phyloP scores from a whole-genome alignment of 169 alveolate genomes.

The Plasmodium berghei region DNA sequence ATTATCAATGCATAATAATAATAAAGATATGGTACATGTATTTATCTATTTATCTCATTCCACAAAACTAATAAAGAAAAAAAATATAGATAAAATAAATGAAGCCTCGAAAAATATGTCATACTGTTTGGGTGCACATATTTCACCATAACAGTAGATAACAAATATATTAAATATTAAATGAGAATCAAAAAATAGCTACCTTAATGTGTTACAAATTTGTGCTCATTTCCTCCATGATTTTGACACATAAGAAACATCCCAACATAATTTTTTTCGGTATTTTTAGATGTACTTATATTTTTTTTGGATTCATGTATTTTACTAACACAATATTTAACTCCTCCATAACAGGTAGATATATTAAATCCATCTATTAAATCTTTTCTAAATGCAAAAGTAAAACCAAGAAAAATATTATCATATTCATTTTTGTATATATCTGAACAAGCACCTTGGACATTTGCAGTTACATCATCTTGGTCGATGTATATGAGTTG shows the following conservation, averaged over 20 bases:
- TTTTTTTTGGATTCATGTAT: background rate
- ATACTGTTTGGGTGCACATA: too few species aligned
- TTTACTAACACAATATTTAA: constrained; percentile 28
- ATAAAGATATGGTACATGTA: too few species aligned
- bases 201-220: constrained; percentile 23
- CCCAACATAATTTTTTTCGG: constrained; percentile 12
- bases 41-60: too few species aligned
- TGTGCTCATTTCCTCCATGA: constrained; percentile 20
- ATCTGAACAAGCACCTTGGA: constrained; percentile 55
- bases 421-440: constrained; percentile 41
- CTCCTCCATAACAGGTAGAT: constrained; percentile 14
- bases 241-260: constrained; percentile 46
- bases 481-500: constrained; percentile 46
- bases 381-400: constrained; percentile 36
- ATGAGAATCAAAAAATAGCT: background rate
- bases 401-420: constrained; percentile 52
- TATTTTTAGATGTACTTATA: background rate
- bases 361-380: constrained; percentile 9
- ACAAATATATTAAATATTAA: too few species aligned
- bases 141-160: too few species aligned
- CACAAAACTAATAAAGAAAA: too few species aligned
- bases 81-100: too few species aligned
- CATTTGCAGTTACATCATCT: constrained; percentile 3
- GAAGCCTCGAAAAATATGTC: too few species aligned
- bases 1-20: too few species aligned